Percentiles rank a stretch among this genome's conserved stretches.
Conservation (phyloP, 148 eudicot species). For the Talinum fruticosum region DNA sequence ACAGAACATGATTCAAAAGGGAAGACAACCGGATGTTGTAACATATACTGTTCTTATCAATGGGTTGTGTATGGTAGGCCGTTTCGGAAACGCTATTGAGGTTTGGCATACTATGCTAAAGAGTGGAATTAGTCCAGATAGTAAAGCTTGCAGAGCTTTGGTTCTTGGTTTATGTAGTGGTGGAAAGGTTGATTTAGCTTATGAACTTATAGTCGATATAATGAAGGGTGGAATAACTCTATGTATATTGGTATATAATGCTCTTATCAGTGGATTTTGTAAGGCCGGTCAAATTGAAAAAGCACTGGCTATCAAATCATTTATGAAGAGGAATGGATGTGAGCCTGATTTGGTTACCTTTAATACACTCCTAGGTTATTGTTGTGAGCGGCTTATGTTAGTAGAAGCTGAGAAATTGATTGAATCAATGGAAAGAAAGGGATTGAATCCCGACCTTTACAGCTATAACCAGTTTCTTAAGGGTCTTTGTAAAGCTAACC, state of each 20-base stretch:
- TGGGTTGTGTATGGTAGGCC: slow-evolving; percentile 67
- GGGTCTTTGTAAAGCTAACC: slow-evolving; percentile 86
- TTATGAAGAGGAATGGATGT: slow-evolving; percentile 76
- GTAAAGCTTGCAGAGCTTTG: slow-evolving; percentile 74
- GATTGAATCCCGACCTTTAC: slow-evolving; percentile 59
- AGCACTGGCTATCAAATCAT: slow-evolving; percentile 63
- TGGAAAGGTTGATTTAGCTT: slow-evolving; percentile 92
- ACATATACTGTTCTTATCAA: slow-evolving; percentile 69
- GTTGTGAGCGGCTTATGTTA: slow-evolving; percentile 71
- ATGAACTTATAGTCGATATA: slow-evolving; percentile 66
- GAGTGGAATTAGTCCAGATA: slow-evolving; percentile 50
- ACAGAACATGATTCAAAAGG: slow-evolving; percentile 56
- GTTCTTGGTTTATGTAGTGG: slow-evolving; percentile 72
- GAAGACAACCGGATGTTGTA: slow-evolving; percentile 78
- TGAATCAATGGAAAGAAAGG: slow-evolving; percentile 58
- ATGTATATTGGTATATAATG: slow-evolving; percentile 55
- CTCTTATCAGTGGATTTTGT: slow-evolving; percentile 84
- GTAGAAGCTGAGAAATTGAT: slow-evolving; percentile 78
- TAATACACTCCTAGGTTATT: slow-evolving; percentile 74
- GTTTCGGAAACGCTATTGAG: slow-evolving; percentile 56
- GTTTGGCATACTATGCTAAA: slow-evolving; percentile 67
- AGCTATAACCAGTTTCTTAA: slow-evolving; percentile 90
- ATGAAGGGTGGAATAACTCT: slow-evolving; percentile 55
- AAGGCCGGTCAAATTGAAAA: slow-evolving; percentile 65
- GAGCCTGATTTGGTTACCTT: slow-evolving; percentile 79